phyloP scores from a whole-genome alignment of 139 green algal species.

The Gonium pectorale region DNA sequence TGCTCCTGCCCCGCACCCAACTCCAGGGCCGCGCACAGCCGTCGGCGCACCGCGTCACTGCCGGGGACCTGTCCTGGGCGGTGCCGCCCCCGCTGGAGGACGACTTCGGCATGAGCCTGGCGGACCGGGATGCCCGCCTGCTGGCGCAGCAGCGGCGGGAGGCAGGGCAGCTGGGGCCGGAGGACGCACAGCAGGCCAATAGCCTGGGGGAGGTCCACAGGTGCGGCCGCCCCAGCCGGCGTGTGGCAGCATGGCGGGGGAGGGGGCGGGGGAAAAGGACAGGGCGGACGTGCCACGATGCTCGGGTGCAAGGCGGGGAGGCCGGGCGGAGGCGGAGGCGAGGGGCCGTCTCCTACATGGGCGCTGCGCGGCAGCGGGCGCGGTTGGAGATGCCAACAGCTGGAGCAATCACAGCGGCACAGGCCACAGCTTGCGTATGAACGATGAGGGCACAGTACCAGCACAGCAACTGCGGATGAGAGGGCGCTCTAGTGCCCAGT shows the following conservation, averaged over 20 bases:
- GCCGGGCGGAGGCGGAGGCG: too few relatives aligned
- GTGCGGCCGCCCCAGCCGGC: neutral
- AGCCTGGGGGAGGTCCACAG: conserved; percentile 37
- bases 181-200: neutral
- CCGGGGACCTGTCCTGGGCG: conserved; percentile 62
- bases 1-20: neutral
- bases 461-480: too few relatives aligned
- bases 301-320: neutral
- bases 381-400: too few relatives aligned
- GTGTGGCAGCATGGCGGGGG: neutral
- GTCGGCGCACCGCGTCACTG: neutral
- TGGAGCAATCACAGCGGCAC: too few relatives aligned
- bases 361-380: too few relatives aligned
- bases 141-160: conserved; percentile 29
- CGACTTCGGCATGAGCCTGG: conserved; percentile 48
- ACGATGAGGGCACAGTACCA: too few relatives aligned
- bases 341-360: too few relatives aligned
- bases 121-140: conserved; percentile 33
- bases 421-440: too few relatives aligned
- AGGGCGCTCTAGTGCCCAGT: too few relatives aligned
- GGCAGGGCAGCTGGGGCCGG: conserved; percentile 1
- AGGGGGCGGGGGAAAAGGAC: neutral
- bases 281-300: too few relatives aligned
- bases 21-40: neutral
- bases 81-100: conserved; percentile 64